Base-by-base conservation (phyloP, 2,329 filamentous ascomycete genomes). In the Fusarium sp. region DNA sequence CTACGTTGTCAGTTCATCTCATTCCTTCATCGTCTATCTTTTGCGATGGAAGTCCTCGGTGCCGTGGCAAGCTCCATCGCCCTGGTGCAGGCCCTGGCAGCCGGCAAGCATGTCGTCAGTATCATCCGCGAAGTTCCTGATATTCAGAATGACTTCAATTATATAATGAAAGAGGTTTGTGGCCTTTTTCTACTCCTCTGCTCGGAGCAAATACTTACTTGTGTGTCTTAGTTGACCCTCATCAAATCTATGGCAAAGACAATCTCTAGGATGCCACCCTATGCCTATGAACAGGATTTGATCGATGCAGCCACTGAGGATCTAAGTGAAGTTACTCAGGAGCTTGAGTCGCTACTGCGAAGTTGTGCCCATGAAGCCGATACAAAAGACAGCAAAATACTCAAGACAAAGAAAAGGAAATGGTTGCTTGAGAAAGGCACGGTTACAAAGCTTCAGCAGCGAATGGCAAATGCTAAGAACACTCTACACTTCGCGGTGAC, bases 41-140 rank as follows among this genome's bases (percentile, higher is more conserved):
- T 18, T 1, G 10, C 10, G 4, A 68, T 68, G 65, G 66, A 70
- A n/a, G 57, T 69, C 6, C 39, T 69, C 2, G 62, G 66, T 25
- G 54, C 62, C 0, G 42, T 70, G 4, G 65, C 53, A 16, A 70
- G 67, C 44, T 58, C 53, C 16, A 70, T 69, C 13, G 62, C 67
- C 1, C 23, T 70, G 2, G 23, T 60, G 2, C 67, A 69, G 43
- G 53, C 46, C 13, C 21, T 67, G 23, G 44, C 41, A 12, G 67
- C 56, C 18, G 67, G 62, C 6, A 61, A 56, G 3, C 45, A 66
- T 28, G 51, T 51, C 13, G 25, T 67, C 3, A 46, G 41, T 23
- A 16, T 69, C 14, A 39, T 63, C 10, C 53, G 56, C 4, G 48
- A 62, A 13, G 26, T 69, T 4, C 66, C 66, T 1, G 53, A 43